Evolutionary conservation across 2,329 filamentous ascomycete genomes (phyloP).

Genomic region (Coniosporium tulheliwenetii): DNA sequence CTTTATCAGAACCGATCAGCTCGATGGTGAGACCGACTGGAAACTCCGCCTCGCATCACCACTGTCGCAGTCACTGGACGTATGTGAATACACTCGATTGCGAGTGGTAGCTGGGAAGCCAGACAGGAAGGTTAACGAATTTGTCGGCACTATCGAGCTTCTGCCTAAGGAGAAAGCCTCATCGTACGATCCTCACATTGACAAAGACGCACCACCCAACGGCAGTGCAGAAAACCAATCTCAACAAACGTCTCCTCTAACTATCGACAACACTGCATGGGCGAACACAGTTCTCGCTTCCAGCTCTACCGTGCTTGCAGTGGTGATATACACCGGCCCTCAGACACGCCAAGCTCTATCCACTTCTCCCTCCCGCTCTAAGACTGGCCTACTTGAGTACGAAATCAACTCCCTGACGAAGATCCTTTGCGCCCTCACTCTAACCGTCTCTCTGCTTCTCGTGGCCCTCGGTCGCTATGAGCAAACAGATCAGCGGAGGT

Average conservation of each 20-base stretch:
- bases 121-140: constrained; percentile 88
- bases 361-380: constrained; percentile 80
- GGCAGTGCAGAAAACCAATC: constrained; percentile 14
- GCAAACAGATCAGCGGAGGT: constrained; percentile 46
- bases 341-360: constrained; percentile 90
- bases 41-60: constrained; percentile 81
- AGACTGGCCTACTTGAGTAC: constrained; percentile 82
- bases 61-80: constrained; percentile 62
- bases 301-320: constrained; percentile 73
- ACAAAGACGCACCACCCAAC: constrained; percentile 5
- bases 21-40: constrained; percentile 98
- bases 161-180: constrained; percentile 24
- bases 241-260: constrained; percentile 49
- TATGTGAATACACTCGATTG: constrained; percentile 51
- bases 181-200: constrained; percentile 3
- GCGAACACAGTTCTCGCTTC: constrained; percentile 95
- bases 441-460: constrained; percentile 72
- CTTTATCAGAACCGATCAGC: constrained; percentile 92
- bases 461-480: constrained; percentile 77
- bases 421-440: constrained; percentile 78
- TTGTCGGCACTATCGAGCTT: constrained; percentile 76
- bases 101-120: constrained; percentile 74
- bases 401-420: constrained; percentile 97
- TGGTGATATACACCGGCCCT: constrained; percentile 85
- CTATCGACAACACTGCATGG: constrained; percentile 97